A percentile compares a stretch with the other conserved stretches of the same genome.
Conservation (phyloP, 176 grass and related monocot species). For the Rhipidocladum racemiflorum region DNA sequence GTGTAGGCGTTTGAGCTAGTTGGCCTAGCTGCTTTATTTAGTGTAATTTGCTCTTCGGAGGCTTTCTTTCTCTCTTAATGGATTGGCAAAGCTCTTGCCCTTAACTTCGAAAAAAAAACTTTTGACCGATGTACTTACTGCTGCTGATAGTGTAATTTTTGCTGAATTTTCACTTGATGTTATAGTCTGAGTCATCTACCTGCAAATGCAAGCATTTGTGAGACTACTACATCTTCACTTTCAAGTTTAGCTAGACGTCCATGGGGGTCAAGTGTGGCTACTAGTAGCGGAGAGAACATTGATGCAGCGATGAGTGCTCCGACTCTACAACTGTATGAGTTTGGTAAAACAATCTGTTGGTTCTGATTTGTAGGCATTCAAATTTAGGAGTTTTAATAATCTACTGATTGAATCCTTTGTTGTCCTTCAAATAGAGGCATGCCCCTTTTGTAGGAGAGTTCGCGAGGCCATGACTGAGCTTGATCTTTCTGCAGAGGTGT, state of each 20-base stretch:
- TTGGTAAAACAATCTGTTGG: constrained; percentile 60
- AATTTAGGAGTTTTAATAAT: background rate
- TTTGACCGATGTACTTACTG: background rate
- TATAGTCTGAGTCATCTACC: background rate
- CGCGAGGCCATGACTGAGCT: constrained; percentile 94
- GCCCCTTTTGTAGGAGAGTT: constrained; percentile 93
- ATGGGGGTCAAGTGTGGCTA: constrained; percentile 73
- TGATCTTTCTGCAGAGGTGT: constrained; percentile 79
- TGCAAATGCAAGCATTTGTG: background rate
- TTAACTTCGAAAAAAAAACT: too few species aligned
- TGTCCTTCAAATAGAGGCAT: constrained; percentile 73
- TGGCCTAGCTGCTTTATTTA: too few species aligned
- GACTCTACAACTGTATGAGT: constrained; percentile 85
- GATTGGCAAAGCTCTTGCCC: too few species aligned
- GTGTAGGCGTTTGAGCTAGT: too few species aligned
- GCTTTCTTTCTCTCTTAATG: too few species aligned
- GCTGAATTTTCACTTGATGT: background rate
- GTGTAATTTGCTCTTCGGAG: too few species aligned
- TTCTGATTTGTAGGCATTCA: background rate
- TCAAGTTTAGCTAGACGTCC: constrained; percentile 84
- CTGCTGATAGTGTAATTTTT: background rate
- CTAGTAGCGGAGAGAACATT: constrained; percentile 17
- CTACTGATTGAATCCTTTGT: constrained; percentile 1
- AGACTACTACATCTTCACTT: constrained; percentile 75
- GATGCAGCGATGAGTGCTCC: background rate